Percentiles rank a stretch among this genome's conserved stretches.
These are phyloP conservation scores for Hanseniaspora sp. DNA, from an alignment of 1,139 yeast species.

Conservation along the genomic window DNA sequence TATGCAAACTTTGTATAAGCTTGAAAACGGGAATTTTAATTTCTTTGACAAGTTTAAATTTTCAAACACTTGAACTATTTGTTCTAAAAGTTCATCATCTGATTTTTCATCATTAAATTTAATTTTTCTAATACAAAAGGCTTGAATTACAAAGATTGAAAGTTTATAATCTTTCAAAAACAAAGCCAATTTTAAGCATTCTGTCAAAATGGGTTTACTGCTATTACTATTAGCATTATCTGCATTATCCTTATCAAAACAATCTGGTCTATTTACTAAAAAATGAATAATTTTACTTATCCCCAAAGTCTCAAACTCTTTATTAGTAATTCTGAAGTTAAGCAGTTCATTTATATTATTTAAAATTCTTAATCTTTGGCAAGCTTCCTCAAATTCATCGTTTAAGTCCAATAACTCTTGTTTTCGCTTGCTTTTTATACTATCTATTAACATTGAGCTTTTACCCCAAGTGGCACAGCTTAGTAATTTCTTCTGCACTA, in stretches of 20 bases:
- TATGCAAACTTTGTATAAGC: slow-evolving; percentile 5
- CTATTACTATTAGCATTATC: slow-evolving; percentile 37
- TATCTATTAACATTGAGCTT: slow-evolving; percentile 35
- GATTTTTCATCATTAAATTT: slow-evolving; percentile 9
- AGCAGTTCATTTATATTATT: slow-evolving; percentile 54
- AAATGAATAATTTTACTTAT: slow-evolving; percentile 47
- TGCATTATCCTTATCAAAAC: slow-evolving; percentile 40
- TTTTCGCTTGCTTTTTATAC: slow-evolving; percentile 18
- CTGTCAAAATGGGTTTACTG: slow-evolving; percentile 17
- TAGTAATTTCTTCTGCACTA: slow-evolving; percentile 69
- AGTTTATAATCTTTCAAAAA: slow-evolving; percentile 28
- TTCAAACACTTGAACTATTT: slow-evolving; percentile 5
- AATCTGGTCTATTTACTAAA: slow-evolving; percentile 42
- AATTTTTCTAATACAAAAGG: slow-evolving; percentile 8
- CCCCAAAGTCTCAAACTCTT: slow-evolving; percentile 42
- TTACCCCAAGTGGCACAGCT: slow-evolving; percentile 85
- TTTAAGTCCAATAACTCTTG: not conserved
- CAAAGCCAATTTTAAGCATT: slow-evolving; percentile 53
- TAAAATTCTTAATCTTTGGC: slow-evolving; percentile 42
- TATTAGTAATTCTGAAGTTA: slow-evolving; percentile 58
- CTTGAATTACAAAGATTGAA: slow-evolving; percentile 24
- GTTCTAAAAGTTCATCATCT: slow-evolving; percentile 11
- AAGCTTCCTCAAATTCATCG: slow-evolving; percentile 1
- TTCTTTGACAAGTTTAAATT: not conserved
- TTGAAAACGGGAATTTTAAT: slow-evolving; percentile 9